Conservation (phyloP, 805 yeast species). For the Kazachstania bromeliacearum region DNA sequence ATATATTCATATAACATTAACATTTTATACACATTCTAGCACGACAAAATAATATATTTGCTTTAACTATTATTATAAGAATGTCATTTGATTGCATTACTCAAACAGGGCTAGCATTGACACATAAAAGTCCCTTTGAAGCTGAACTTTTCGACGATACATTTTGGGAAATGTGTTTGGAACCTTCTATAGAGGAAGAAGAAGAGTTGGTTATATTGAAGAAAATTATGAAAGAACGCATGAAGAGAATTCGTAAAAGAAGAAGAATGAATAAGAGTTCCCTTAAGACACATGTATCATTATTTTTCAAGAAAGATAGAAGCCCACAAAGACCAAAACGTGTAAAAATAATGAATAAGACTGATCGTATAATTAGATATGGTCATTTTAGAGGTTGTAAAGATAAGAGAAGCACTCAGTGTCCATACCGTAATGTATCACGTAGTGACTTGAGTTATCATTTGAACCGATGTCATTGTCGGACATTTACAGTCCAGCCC, state of each 20-base stretch:
- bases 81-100: no score
- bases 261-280: background rate
- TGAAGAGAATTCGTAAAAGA: background rate
- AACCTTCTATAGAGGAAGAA: no score
- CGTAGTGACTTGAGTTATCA: background rate
- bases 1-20: no score
- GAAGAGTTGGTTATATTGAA: no score
- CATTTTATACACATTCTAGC: no score
- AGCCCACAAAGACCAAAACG: background rate
- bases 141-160: no score
- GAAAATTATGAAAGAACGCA: background rate
- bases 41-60: no score
- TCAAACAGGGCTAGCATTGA: no score
- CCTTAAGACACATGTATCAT: background rate
- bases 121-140: no score
- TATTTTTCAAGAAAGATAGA: background rate
- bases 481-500: background rate
- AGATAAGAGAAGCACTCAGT: background rate
- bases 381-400: background rate
- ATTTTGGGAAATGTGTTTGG: no score
- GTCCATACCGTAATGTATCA: background rate
- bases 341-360: background rate
- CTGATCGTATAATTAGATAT: background rate
- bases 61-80: no score
- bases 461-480: slow-evolving; percentile 3